phyloP scores from a whole-genome alignment of 768 basidiomycete genomes.

The Lactarius sanguifluus region DNA sequence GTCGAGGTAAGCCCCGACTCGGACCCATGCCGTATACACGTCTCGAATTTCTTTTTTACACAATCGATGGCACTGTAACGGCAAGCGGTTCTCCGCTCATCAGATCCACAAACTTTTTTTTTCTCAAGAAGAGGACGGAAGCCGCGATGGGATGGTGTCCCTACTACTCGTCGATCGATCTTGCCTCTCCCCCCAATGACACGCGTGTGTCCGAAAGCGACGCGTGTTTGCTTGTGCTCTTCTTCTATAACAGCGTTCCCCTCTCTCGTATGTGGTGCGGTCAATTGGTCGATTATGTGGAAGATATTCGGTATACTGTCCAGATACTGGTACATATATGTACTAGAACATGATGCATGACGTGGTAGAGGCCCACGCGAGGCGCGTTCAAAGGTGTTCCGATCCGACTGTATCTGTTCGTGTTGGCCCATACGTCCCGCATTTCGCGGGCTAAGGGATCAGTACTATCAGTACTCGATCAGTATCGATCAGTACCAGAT shows the following conservation, averaged over 20 bases:
- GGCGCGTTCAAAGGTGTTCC: not conserved
- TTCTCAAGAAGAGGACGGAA: not conserved
- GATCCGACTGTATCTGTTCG: not conserved
- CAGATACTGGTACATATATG: not conserved
- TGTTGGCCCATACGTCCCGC: not conserved
- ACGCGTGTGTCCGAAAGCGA: not conserved
- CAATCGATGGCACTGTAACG: not conserved
- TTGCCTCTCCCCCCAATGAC: not conserved
- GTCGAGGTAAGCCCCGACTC: not conserved
- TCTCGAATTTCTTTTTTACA: not conserved
- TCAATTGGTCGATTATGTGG: not conserved
- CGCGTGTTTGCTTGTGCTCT: not conserved
- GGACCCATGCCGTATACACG: not conserved
- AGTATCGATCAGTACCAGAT: not conserved
- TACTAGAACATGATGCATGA: not conserved
- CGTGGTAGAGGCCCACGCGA: not conserved
- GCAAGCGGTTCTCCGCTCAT: conserved; percentile 1
- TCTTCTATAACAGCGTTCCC: not conserved
- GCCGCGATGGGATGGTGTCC: not conserved
- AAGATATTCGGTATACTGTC: not conserved
- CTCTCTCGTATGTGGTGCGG: not conserved
- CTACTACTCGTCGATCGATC: not conserved
- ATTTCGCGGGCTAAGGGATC: not conserved
- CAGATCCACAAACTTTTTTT: not conserved
- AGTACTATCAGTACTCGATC: too few relatives aligned